Conservation (phyloP, 306 rosid species). For the Trifolium dubium region DNA sequence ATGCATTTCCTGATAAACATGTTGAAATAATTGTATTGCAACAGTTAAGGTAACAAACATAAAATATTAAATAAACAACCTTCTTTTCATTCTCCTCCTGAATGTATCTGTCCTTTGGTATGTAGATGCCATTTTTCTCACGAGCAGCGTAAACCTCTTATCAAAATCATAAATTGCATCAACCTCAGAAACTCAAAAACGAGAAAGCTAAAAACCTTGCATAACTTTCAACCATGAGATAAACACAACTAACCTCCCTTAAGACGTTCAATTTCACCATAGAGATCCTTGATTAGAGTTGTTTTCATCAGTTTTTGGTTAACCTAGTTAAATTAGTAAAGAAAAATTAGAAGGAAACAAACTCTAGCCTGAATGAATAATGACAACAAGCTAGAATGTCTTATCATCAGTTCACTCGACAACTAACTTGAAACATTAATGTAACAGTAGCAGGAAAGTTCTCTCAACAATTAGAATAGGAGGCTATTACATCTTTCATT, state of each 20-base stretch:
- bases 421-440: not conserved
- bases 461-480: not conserved
- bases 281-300: slow-evolving; percentile 94
- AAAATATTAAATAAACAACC: slow-evolving; percentile 46
- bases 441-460: not conserved
- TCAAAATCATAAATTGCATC: slow-evolving; percentile 35
- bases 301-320: slow-evolving; percentile 98
- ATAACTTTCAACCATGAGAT: slow-evolving; percentile 3
- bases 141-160: slow-evolving; percentile 97
- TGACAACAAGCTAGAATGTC: not conserved
- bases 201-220: slow-evolving; percentile 17
- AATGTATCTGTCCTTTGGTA: slow-evolving; percentile 88
- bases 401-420: not conserved
- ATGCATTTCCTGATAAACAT: slow-evolving; percentile 9
- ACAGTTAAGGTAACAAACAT: not conserved
- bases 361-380: not conserved
- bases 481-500: slow-evolving; percentile 4
- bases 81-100: slow-evolving; percentile 92
- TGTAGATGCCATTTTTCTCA: slow-evolving; percentile 92
- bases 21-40: not conserved
- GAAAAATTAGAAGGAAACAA: not conserved
- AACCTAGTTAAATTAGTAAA: slow-evolving; percentile 52
- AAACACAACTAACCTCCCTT: slow-evolving; percentile 71
- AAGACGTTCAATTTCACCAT: slow-evolving; percentile 96
- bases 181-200: not conserved